Conservation (phyloP, 805 yeast genomes). For the Kluyveromyces aestuarii region DNA sequence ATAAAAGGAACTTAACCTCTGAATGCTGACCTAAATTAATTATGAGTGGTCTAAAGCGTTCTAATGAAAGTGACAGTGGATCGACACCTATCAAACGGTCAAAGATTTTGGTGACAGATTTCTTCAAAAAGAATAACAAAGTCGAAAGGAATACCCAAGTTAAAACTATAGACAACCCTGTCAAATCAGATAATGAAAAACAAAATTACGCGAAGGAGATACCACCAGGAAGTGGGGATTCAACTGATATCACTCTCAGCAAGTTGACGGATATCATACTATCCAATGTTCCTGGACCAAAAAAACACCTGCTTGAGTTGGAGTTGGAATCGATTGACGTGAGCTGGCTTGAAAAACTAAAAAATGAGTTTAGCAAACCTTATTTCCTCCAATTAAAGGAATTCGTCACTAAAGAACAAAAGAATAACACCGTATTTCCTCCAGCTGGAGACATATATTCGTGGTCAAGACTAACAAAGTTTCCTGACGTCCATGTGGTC, state of each 20-base stretch:
- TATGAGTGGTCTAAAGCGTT: background rate
- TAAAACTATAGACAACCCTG: background rate
- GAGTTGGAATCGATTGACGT: constrained; percentile 67
- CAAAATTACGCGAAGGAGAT: background rate
- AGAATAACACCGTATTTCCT: constrained; percentile 59
- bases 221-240: background rate
- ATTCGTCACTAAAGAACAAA: constrained; percentile 44
- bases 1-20: too few relatives aligned
- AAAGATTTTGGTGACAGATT: constrained; percentile 1
- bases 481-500: constrained; percentile 62
- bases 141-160: background rate
- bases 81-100: background rate
- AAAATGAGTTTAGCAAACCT: constrained; percentile 70
- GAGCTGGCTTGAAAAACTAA: constrained; percentile 68
- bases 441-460: constrained; percentile 71
- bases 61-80: background rate
- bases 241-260: background rate
- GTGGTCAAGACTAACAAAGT: constrained; percentile 83
- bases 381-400: constrained; percentile 68
- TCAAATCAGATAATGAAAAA: background rate
- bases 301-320: constrained; percentile 38
- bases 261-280: background rate
- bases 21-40: too few relatives aligned
- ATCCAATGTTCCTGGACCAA: background rate
- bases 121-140: constrained; percentile 1